Base-by-base conservation (phyloP, 179 eudicot genomes). In the Spinacia oleracea region DNA sequence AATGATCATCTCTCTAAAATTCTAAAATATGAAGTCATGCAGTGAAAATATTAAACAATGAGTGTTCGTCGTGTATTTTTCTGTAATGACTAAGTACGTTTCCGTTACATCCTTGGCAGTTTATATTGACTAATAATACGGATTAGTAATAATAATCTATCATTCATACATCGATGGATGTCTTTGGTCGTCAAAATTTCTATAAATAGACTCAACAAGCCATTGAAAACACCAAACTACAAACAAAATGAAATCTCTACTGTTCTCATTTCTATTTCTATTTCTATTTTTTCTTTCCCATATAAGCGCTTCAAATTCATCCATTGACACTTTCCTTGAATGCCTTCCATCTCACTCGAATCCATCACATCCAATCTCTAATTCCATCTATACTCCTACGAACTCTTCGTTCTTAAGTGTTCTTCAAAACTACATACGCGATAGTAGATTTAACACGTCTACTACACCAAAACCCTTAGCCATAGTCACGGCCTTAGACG, bases 361-460 rank as follows among this genome's bases (percentile, higher is more conserved):
- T 29, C 69, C 74, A 0, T 34, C 81, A 9, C 34, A 23, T 18
- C 84, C 81, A 16, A 82, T 82, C 14, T 68, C 82, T 5, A 50
- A 70, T 2, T 72, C 69, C 29, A 67, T 59, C 4, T 83, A 60
- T 75, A 79, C 80, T 3, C 77, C 4, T n/a, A 51, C 7, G 0
- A 82, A 75, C 23, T 25, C 83, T 25, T 77, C 81, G 0, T 83
- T 80, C 67, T 48, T 12, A 20, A 45, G 1, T 0, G 76, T 80
- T 27, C 78, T 83, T 21, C 75, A 80, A 35, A 35, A 40, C 29
- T 83, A 80, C 50, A n/a, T 83, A 18, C 58, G 81, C 4, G 82
- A 83, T 9, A 79, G 79, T 29, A 40, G 86, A n/a, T 77, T 83
- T 21, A 83, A 80, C 27, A 83, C 81, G 27, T 65, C 86, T 7